Percentiles rank a stretch among this genome's conserved stretches.
Conservation (phyloP, 352 stramenopile species). For the Phytophthora multivora region DNA sequence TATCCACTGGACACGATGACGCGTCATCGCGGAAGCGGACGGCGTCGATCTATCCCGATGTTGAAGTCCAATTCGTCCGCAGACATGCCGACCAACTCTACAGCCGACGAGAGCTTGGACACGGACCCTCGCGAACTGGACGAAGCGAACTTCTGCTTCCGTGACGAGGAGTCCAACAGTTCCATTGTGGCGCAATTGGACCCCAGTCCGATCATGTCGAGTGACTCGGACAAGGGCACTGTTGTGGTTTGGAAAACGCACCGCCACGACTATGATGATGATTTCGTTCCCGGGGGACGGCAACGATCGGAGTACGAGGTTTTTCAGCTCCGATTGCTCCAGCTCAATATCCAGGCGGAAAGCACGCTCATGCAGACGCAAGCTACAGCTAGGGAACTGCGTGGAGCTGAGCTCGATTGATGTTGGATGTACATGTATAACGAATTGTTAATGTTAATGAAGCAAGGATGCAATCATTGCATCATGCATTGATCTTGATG, state of each 20-base stretch:
- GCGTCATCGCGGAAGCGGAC: slow-evolving; percentile 9
- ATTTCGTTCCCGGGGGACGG: slow-evolving; percentile 20
- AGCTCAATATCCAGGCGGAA: slow-evolving; percentile 26
- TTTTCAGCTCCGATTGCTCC: slow-evolving; percentile 19
- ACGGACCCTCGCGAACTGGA: slow-evolving; percentile 34
- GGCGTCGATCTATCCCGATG: not conserved
- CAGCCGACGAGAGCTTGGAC: slow-evolving; percentile 24
- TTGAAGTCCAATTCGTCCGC: slow-evolving; percentile 12
- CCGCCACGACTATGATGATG: slow-evolving; percentile 2
- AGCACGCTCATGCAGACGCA: slow-evolving; percentile 24
- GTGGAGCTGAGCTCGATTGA: slow-evolving; percentile 28
- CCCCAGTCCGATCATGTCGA: slow-evolving; percentile 15
- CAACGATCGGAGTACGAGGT: slow-evolving; percentile 18
- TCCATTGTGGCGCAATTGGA: slow-evolving; percentile 24
- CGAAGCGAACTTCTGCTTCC: slow-evolving; percentile 38
- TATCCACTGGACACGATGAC: slow-evolving; percentile 24
- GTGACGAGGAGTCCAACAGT: slow-evolving; percentile 24
- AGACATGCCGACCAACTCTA: slow-evolving; percentile 29
- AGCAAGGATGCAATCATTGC: too few relatives aligned
- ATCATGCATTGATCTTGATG: too few relatives aligned
- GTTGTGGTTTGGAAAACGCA: slow-evolving; percentile 18
- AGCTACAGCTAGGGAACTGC: slow-evolving; percentile 15
- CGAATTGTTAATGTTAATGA: too few relatives aligned
- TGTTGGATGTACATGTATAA: not conserved
- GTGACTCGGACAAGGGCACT: slow-evolving; percentile 20